A percentile compares a stretch with the other conserved stretches of the same genome.
Conservation (phyloP, 768 basidiomycete genomes). For the Paxillus rubicundulus region DNA sequence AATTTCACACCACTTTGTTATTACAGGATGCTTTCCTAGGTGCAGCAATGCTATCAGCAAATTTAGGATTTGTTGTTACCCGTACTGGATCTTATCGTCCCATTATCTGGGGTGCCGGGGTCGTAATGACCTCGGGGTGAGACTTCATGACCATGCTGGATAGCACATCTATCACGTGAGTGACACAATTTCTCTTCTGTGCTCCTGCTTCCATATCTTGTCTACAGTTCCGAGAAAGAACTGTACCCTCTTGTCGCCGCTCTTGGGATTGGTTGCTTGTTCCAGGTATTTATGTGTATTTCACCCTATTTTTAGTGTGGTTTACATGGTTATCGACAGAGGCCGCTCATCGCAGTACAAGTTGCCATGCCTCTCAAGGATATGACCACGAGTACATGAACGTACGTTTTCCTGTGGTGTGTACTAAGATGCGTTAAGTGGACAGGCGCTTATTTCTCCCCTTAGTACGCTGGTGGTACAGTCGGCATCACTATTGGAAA, state of each 20-base stretch:
- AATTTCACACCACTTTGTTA: background rate
- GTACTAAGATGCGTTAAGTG: background rate
- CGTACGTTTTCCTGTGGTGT: conserved; percentile 34
- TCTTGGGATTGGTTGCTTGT: conserved; percentile 34
- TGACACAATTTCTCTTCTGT: background rate
- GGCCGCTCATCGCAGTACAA: conserved; percentile 38
- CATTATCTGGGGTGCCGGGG: conserved; percentile 31
- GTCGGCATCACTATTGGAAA: conserved; percentile 74
- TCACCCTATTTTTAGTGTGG: background rate
- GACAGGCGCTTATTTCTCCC: background rate
- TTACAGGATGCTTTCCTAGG: conserved; percentile 35
- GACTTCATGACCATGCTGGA: conserved; percentile 38
- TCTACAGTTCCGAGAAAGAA: conserved; percentile 29
- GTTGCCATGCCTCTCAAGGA: conserved; percentile 46
- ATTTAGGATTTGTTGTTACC: conserved; percentile 27
- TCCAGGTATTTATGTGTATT: conserved; percentile 22
- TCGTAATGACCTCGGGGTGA: conserved; percentile 33
- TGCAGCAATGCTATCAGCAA: conserved; percentile 14
- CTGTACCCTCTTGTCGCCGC: conserved; percentile 33
- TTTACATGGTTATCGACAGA: conserved; percentile 6
- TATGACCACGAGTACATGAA: conserved; percentile 42
- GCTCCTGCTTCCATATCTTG: background rate
- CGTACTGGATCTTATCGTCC: conserved; percentile 30
- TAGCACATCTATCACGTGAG: conserved; percentile 29
- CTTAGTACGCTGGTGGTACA: conserved; percentile 63